Percentiles rank a stretch among this genome's conserved stretches.
Evolutionary conservation across 192 early-diverging fungal genomes (phyloP).

Genomic region (Entomortierella chlamydospora): DNA sequence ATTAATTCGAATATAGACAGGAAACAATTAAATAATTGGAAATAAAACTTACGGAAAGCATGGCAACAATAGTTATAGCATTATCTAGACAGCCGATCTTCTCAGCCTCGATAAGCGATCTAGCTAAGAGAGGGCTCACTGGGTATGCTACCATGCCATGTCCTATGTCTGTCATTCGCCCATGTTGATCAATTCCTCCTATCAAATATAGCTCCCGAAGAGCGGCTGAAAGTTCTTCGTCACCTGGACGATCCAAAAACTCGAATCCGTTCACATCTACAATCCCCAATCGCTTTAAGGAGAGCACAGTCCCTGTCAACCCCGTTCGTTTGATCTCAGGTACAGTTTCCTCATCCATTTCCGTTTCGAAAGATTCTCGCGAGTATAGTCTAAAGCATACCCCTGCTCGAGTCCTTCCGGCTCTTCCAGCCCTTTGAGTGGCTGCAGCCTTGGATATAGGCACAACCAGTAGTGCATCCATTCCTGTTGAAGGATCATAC

Average conservation of each 20-base stretch:
- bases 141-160: conserved; percentile 93
- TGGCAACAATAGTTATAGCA: conserved; percentile 90
- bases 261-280: conserved; percentile 91
- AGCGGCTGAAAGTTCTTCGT: conserved; percentile 82
- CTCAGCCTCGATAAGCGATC: conserved; percentile 81
- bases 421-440: conserved; percentile 93
- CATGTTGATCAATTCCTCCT: conserved; percentile 88
- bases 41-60: conserved; percentile 75
- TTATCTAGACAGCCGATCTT: conserved; percentile 88
- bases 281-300: conserved; percentile 91
- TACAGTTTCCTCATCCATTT: conserved; percentile 85
- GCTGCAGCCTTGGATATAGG: conserved; percentile 95
- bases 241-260: conserved; percentile 95
- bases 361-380: conserved; percentile 82
- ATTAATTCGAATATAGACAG: neutral
- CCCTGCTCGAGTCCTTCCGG: conserved; percentile 93
- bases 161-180: conserved; percentile 85
- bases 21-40: no score
- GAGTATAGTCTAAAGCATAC: conserved; percentile 92
- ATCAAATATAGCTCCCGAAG: conserved; percentile 91
- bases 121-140: conserved; percentile 89
- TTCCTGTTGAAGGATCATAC: conserved; percentile 93
- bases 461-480: conserved; percentile 92
- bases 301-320: conserved; percentile 86
- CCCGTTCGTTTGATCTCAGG: conserved; percentile 98